Evolutionary conservation across 2,329 filamentous ascomycete species (phyloP).

Genomic region (Hortaea werneckii): DNA sequence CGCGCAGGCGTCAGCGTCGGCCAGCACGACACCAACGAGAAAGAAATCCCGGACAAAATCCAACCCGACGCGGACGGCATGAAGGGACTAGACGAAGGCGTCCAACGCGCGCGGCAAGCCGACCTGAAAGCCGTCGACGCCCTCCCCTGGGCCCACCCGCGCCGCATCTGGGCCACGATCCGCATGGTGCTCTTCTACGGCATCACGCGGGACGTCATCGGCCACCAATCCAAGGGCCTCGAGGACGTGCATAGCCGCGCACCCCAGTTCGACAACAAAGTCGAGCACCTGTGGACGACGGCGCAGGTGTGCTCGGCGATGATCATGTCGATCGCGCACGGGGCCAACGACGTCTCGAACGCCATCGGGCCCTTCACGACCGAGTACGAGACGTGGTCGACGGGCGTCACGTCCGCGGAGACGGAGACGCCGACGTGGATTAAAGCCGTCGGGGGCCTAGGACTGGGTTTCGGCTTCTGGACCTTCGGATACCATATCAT

Average conservation of each 20-base stretch:
- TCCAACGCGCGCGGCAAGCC: neutral
- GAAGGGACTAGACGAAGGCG: neutral
- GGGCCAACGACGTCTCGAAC: conserved; percentile 50
- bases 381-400: conserved; percentile 49
- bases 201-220: conserved; percentile 15
- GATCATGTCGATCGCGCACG: conserved; percentile 60
- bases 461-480: conserved; percentile 47
- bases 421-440: conserved; percentile 50
- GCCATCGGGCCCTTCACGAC: conserved; percentile 52
- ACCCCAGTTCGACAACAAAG: conserved; percentile 44
- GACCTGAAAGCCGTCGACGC: conserved; percentile 6
- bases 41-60: neutral
- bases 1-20: neutral
- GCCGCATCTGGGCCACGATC: conserved; percentile 7
- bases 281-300: conserved; percentile 55
- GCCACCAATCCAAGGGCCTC: conserved; percentile 36
- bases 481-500: conserved; percentile 55
- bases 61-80: neutral
- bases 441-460: conserved; percentile 43
- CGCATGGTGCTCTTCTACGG: conserved; percentile 13
- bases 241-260: conserved; percentile 32
- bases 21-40: neutral
- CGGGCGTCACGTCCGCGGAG: conserved; percentile 34
- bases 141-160: conserved; percentile 6
- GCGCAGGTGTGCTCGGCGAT: conserved; percentile 58